Percentiles rank a stretch among this genome's conserved stretches.
Conservation (phyloP, 495 filamentous ascomycete genomes). For the Tuber melanosporum region DNA sequence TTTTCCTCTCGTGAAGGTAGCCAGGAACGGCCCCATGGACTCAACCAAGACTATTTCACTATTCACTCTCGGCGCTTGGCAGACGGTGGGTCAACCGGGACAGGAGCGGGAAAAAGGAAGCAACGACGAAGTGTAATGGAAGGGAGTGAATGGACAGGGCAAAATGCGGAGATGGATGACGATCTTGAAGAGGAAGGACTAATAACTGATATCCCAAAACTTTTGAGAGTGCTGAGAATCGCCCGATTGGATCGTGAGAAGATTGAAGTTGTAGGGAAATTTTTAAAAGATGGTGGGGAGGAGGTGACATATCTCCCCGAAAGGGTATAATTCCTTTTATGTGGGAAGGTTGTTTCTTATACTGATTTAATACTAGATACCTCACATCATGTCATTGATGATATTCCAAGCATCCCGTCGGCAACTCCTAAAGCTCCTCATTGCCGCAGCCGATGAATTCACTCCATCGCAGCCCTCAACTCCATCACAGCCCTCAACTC, state of each 20-base stretch:
- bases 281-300: conserved; percentile 69
- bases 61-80: conserved; percentile 50
- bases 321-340: conserved; percentile 43
- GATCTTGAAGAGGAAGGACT: conserved; percentile 46
- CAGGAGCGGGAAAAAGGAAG: conserved; percentile 20
- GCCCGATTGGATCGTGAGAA: conserved; percentile 85
- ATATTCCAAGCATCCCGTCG: conserved; percentile 83
- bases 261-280: conserved; percentile 69
- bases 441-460: conserved; percentile 34
- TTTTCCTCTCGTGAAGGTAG: conserved; percentile 31
- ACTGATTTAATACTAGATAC: conserved; percentile 50
- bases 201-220: conserved; percentile 58
- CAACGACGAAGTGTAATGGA: conserved; percentile 27
- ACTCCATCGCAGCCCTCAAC: conserved; percentile 11
- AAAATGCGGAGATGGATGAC: conserved; percentile 31
- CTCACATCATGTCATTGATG: conserved; percentile 75
- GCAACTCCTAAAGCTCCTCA: conserved; percentile 64
- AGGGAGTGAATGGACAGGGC: conserved; percentile 28
- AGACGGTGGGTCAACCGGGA: conserved; percentile 10
- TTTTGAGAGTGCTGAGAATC: conserved; percentile 58
- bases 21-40: conserved; percentile 48
- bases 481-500: conserved; percentile 4
- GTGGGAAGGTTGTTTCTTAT: neutral
- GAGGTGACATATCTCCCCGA: conserved; percentile 72
- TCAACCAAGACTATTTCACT: conserved; percentile 82